Percentiles rank a stretch among this genome's conserved stretches.
Evolutionary conservation across 2,329 filamentous ascomycete genomes (phyloP).

Genomic region (Fusarium liriodendri): DNA sequence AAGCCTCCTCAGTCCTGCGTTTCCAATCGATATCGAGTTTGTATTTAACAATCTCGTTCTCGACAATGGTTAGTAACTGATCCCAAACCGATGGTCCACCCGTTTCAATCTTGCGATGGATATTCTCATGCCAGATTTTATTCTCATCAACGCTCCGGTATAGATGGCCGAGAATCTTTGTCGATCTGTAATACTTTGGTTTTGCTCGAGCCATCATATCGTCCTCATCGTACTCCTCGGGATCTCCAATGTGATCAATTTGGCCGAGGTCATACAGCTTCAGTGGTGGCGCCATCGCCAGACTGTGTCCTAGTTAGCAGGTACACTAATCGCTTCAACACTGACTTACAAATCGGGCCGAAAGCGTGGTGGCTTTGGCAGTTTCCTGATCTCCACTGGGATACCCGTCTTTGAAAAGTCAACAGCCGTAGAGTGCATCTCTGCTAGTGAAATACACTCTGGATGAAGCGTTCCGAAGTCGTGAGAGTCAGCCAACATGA

Average conservation of each 20-base stretch:
- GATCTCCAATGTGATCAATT: constrained; percentile 43
- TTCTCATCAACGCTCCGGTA: constrained; percentile 80
- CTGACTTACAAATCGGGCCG: constrained; percentile 67
- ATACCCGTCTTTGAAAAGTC: constrained; percentile 83
- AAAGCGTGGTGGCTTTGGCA: constrained; percentile 54
- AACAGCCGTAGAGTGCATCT: constrained; percentile 76
- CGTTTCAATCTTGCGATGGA: constrained; percentile 47
- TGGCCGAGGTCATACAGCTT: constrained; percentile 58
- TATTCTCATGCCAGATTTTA: constrained; percentile 68
- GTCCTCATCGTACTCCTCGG: constrained; percentile 53
- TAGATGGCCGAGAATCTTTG: constrained; percentile 75
- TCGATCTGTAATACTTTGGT: constrained; percentile 72
- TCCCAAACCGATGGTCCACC: constrained; percentile 56
- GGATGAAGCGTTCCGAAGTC: constrained; percentile 61
- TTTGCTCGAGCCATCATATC: constrained; percentile 56
- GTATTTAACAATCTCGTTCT: constrained; percentile 30
- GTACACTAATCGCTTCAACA: accelerated
- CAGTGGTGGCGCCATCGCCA: constrained; percentile 59
- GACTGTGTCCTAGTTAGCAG: constrained; percentile 43
- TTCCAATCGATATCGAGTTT: constrained; percentile 48
- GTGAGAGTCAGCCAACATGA: constrained; percentile 71
- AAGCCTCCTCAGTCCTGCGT: constrained; percentile 51
- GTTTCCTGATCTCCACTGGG: constrained; percentile 58
- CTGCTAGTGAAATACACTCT: constrained; percentile 67
- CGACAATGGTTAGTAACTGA: constrained; percentile 48